A percentile compares a stretch with the other conserved stretches of the same genome.
Evolutionary conservation across 352 stramenopile species (phyloP).

Genomic region (Phytopythium boreale): DNA sequence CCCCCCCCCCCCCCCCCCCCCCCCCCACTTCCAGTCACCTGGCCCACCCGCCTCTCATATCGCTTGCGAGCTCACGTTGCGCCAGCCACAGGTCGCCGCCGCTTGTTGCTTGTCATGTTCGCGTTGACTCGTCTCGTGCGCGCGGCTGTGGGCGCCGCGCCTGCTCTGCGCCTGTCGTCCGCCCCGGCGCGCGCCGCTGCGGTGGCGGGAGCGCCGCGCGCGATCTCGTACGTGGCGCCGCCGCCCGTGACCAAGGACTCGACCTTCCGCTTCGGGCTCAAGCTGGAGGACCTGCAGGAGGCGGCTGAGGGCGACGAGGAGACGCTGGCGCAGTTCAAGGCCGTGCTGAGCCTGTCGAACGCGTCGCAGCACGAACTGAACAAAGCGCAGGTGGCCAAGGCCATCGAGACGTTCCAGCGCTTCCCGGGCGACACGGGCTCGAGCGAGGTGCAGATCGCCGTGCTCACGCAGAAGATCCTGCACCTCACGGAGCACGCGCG

Average conservation of each 20-base stretch:
- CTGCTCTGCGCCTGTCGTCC: slow-evolving; percentile 1
- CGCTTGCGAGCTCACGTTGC: background rate
- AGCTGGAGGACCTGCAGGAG: slow-evolving; percentile 43
- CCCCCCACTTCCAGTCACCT: background rate
- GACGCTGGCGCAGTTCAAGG: slow-evolving; percentile 54
- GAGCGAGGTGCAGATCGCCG: slow-evolving; percentile 82
- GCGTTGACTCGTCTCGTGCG: slow-evolving; percentile 33
- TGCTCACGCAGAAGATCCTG: slow-evolving; percentile 86
- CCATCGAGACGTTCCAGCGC: slow-evolving; percentile 84
- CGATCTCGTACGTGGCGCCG: slow-evolving; percentile 63
- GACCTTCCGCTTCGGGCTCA: slow-evolving; percentile 67
- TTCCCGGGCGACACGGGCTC: slow-evolving; percentile 85
- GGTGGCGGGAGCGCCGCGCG: slow-evolving; percentile 12
- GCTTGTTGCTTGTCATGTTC: slow-evolving; percentile 27
- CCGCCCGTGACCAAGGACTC: slow-evolving; percentile 45
- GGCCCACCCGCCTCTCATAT: background rate
- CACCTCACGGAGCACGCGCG: slow-evolving; percentile 72
- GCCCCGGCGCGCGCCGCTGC: background rate
- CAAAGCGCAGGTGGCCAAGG: slow-evolving; percentile 72
- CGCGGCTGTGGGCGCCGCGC: slow-evolving; percentile 3
- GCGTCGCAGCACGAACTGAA: slow-evolving; percentile 83
- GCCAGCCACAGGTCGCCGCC: background rate
- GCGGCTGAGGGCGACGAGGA: slow-evolving; percentile 33
- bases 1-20: too few species aligned
- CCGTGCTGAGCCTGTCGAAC: slow-evolving; percentile 73